Percentiles rank a stretch among this genome's conserved stretches.
Evolutionary conservation across 139 green algal species (phyloP).

Genomic region (Closterium sp.): DNA sequence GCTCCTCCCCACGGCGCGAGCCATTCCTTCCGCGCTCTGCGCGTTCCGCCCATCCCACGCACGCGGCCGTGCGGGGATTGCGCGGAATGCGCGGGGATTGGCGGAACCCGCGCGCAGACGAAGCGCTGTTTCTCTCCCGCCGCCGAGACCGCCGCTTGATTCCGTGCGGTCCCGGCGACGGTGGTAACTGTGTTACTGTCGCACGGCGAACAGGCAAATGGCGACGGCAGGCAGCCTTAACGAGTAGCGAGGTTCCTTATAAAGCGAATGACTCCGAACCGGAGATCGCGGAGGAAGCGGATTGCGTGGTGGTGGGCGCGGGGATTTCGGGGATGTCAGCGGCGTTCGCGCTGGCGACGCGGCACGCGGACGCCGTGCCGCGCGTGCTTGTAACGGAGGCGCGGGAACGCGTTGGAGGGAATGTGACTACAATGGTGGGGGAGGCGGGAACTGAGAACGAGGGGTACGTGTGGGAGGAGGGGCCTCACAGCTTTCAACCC

Average conservation of each 20-base stretch:
- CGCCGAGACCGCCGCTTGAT: neutral
- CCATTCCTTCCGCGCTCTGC: too few species aligned
- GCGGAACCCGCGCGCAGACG: neutral
- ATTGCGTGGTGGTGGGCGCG: conserved; percentile 56
- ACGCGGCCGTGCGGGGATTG: too few species aligned
- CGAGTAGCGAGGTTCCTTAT: neutral
- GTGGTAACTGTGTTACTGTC: neutral
- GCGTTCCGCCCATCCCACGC: too few species aligned
- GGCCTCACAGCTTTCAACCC: conserved; percentile 96
- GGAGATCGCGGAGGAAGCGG: neutral
- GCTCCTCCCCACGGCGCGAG: too few species aligned
- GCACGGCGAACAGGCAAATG: neutral
- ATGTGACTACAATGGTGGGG: conserved; percentile 83
- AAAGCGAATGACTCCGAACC: neutral
- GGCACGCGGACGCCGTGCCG: conserved; percentile 5
- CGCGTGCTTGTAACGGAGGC: conserved; percentile 90
- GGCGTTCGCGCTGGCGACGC: conserved; percentile 48
- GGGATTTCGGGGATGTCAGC: conserved; percentile 58
- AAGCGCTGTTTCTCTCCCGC: neutral
- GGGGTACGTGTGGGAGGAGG: conserved; percentile 94
- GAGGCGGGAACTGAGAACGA: conserved; percentile 27
- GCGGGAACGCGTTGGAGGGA: conserved; percentile 89
- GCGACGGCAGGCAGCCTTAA: neutral
- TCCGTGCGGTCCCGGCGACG: neutral
- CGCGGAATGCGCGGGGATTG: too few species aligned